Evolutionary conservation across 75 land plant species (phyloP).

Genomic region (Ceratopteris richardii): DNA sequence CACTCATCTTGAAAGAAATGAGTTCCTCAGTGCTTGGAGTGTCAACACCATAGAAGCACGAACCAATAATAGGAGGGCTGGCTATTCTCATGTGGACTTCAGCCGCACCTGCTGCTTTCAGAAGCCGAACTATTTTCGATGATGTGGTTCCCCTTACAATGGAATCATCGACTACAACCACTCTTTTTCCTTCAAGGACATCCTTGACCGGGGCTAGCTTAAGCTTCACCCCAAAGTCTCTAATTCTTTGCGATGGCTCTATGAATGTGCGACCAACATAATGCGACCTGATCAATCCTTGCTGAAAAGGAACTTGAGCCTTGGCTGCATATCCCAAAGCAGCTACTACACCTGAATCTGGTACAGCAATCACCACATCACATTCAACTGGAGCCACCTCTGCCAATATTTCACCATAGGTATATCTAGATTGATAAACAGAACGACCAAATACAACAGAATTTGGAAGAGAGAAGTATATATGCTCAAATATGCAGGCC

Average conservation of each 20-base stretch:
- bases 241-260: conserved; percentile 22
- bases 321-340: conserved; percentile 23
- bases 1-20: conserved; percentile 20
- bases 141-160: conserved; percentile 25
- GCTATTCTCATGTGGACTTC: conserved; percentile 25
- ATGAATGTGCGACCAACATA: conserved; percentile 32
- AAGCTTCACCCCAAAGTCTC: conserved; percentile 28
- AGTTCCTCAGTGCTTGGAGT: conserved; percentile 23
- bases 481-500: conserved; percentile 17
- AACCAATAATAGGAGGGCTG: conserved; percentile 22
- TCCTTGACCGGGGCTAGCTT: conserved; percentile 18
- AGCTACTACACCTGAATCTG: conserved; percentile 28
- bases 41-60: conserved; percentile 27
- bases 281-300: conserved; percentile 25
- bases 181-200: conserved; percentile 20
- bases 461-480: conserved; percentile 25
- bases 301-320: conserved; percentile 19
- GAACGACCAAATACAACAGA: conserved; percentile 23
- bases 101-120: conserved; percentile 20
- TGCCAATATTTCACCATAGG: conserved; percentile 16
- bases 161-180: conserved; percentile 24
- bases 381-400: conserved; percentile 24
- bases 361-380: conserved; percentile 28
- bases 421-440: conserved; percentile 18
- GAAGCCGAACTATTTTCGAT: conserved; percentile 17